A percentile compares a stretch with the other conserved stretches of the same genome.
phyloP scores from a whole-genome alignment of 1,139 yeast species.

The Geotrichum candidum region DNA sequence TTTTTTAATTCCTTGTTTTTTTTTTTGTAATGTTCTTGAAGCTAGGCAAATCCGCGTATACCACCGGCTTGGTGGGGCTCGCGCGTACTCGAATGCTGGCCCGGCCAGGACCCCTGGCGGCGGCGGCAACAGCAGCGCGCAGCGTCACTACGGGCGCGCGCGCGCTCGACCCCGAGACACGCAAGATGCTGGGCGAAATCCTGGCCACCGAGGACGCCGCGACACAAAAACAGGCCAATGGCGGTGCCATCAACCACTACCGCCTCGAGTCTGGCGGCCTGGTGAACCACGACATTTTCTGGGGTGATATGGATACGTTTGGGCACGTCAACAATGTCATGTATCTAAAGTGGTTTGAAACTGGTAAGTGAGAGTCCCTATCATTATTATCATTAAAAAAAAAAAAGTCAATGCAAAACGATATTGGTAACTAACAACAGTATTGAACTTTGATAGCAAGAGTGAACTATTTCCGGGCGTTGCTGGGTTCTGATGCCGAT shows the following conservation, averaged over 20 bases:
- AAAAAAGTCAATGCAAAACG: not conserved
- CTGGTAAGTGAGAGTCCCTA: constrained; percentile 16
- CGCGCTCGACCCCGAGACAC: not conserved
- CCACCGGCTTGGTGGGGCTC: not conserved
- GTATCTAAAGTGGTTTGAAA: constrained; percentile 35
- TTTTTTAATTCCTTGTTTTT: too few species aligned
- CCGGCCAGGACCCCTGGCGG: not conserved
- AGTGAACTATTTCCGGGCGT: constrained; percentile 28
- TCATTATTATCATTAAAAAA: not conserved
- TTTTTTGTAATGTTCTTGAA: too few species aligned
- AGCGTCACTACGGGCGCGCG: not conserved
- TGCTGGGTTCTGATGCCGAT: constrained; percentile 20
- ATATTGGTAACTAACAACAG: not conserved
- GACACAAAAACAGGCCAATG: not conserved
- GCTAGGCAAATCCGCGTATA: not conserved
- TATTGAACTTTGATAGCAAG: constrained; percentile 25
- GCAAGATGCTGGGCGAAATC: not conserved
- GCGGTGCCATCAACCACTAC: not conserved
- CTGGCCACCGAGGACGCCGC: not conserved
- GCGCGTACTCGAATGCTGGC: not conserved
- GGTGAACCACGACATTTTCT: constrained; percentile 26
- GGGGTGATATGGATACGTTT: constrained; percentile 35
- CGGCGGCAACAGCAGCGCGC: not conserved
- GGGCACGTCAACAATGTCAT: constrained; percentile 34
- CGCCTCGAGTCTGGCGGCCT: constrained; percentile 27